Evolutionary conservation across 2,329 filamentous ascomycete species (phyloP).

Genomic region (Fusarium piperis): DNA sequence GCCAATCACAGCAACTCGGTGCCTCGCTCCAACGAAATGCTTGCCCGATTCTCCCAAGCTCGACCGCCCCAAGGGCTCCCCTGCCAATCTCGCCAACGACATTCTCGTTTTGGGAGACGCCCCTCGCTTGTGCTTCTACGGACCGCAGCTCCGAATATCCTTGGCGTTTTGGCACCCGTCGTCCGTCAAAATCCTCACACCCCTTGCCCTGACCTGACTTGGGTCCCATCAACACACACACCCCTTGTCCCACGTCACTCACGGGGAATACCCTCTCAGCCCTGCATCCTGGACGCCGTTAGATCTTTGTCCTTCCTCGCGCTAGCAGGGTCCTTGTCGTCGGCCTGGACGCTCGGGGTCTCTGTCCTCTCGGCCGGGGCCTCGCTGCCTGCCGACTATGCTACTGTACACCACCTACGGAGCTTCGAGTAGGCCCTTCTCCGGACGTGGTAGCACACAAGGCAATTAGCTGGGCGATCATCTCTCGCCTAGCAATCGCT

Average conservation of each 20-base stretch:
- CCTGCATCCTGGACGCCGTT: conserved; percentile 18
- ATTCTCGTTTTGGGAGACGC: conserved; percentile 7
- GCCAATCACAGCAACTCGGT: not conserved
- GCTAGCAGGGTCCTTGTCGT: conserved; percentile 1
- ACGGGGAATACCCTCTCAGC: not conserved
- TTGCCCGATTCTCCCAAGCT: conserved; percentile 12
- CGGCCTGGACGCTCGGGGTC: not conserved
- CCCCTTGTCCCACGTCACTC: not conserved
- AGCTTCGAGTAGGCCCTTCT: not conserved
- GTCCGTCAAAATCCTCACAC: conserved; percentile 4
- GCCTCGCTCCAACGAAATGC: not conserved
- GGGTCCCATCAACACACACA: not conserved
- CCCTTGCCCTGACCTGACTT: not conserved
- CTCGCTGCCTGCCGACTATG: not conserved
- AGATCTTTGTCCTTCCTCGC: conserved; percentile 3
- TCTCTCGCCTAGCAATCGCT: not conserved
- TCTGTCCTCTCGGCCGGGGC: not conserved
- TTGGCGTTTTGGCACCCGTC: conserved; percentile 2
- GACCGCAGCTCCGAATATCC: conserved; percentile 31
- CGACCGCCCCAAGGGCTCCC: conserved; percentile 15
- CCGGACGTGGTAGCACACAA: not conserved
- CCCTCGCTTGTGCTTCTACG: conserved; percentile 19
- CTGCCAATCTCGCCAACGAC: conserved; percentile 36
- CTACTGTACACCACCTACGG: not conserved
- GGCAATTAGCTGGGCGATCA: not conserved